Evolutionary conservation across 345 rosid species (phyloP).

Genomic region (Populus deltoides): DNA sequence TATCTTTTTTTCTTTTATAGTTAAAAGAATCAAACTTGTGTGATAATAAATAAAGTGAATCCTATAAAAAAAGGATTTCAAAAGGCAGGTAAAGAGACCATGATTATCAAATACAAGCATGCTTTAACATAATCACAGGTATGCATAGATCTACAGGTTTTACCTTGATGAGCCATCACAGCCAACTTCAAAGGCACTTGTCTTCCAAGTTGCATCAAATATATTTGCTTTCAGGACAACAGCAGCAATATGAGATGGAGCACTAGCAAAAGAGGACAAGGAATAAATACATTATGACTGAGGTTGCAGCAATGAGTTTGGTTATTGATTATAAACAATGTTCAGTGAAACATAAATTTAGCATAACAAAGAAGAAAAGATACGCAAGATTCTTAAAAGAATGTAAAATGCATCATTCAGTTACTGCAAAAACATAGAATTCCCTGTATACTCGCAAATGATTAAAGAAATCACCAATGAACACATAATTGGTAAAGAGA

Average conservation of each 20-base stretch:
- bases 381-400: neutral
- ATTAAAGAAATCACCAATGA: neutral
- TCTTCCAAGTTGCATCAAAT: constrained; percentile 57
- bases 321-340: neutral
- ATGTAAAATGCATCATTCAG: neutral
- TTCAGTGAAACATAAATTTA: neutral
- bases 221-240: constrained; percentile 54
- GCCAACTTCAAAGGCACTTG: constrained; percentile 42
- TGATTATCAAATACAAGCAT: too few relatives aligned
- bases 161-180: constrained; percentile 59
- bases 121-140: too few relatives aligned
- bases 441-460: neutral
- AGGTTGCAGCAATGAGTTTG: neutral
- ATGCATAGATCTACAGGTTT: too few relatives aligned
- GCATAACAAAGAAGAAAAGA: neutral
- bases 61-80: too few relatives aligned
- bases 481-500: neutral
- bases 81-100: too few relatives aligned
- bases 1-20: neutral
- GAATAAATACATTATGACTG: neutral
- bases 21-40: neutral
- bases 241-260: constrained; percentile 65
- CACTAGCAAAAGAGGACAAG: constrained; percentile 41
- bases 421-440: neutral
- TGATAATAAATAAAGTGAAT: neutral